phyloP scores from a whole-genome alignment of 495 filamentous ascomycete genomes.

The Xylaria flabelliformis region DNA sequence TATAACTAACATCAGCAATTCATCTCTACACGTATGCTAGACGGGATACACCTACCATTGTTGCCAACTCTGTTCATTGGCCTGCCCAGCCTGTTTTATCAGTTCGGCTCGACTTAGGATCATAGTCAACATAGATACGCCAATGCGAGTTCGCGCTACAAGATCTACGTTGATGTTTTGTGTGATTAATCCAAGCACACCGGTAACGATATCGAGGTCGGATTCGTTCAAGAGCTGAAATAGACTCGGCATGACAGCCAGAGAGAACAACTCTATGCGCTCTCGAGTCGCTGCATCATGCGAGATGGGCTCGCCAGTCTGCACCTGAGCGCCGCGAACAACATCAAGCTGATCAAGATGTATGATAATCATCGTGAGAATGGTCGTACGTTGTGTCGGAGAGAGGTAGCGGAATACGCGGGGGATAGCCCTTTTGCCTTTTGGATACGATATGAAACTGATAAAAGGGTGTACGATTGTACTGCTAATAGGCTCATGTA shows the following conservation, averaged over 20 bases:
- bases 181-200: slow-evolving; percentile 82
- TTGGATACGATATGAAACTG: slow-evolving; percentile 88
- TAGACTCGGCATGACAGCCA: slow-evolving; percentile 86
- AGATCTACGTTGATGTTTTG: slow-evolving; percentile 79
- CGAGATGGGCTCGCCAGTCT: slow-evolving; percentile 67
- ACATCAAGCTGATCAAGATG: slow-evolving; percentile 92
- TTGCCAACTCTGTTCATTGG: slow-evolving; percentile 74
- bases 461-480: slow-evolving; percentile 91
- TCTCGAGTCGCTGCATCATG: slow-evolving; percentile 77
- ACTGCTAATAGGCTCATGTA: slow-evolving; percentile 85
- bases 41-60: slow-evolving; percentile 70
- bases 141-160: slow-evolving; percentile 82
- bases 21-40: not conserved
- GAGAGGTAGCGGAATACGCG: slow-evolving; percentile 94
- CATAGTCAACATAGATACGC: slow-evolving; percentile 91
- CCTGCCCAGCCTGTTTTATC: slow-evolving; percentile 76
- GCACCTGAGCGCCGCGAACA: slow-evolving; percentile 75
- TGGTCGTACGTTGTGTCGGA: slow-evolving; percentile 88
- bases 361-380: slow-evolving; percentile 94
- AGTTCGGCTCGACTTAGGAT: slow-evolving; percentile 92
- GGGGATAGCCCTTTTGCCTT: slow-evolving; percentile 95
- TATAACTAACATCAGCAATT: slow-evolving; percentile 35
- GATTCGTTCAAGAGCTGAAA: slow-evolving; percentile 90
- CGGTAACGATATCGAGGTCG: slow-evolving; percentile 85
- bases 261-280: slow-evolving; percentile 87